Percentiles rank a stretch among this genome's conserved stretches.
These are phyloP conservation scores for Neopestalotiopsis clavispora DNA, from an alignment of 2,329 filamentous ascomycete genomes.

Conservation along the genomic window DNA sequence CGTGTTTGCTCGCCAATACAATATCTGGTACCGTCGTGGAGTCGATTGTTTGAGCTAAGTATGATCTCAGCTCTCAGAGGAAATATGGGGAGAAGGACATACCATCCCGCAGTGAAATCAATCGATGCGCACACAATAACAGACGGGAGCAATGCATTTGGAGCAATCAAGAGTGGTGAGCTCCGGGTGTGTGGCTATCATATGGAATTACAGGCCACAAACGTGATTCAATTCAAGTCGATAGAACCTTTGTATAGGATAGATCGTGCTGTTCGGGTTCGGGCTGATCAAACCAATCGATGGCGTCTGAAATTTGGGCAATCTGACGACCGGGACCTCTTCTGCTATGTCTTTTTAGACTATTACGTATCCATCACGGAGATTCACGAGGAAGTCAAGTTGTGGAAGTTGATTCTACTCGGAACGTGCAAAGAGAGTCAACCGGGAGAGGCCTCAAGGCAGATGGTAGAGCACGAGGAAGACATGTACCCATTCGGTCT, in stretches of 20 bases:
- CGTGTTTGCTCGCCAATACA: neutral
- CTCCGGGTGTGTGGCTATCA: neutral
- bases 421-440: neutral
- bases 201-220: neutral
- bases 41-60: neutral
- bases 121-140: too few relatives aligned
- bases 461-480: neutral
- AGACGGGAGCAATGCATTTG: neutral
- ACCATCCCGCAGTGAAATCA: too few relatives aligned
- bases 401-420: conserved; percentile 10
- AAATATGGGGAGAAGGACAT: neutral
- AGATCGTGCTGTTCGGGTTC: too few relatives aligned
- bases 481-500: conserved; percentile 7
- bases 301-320: too few relatives aligned
- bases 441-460: neutral
- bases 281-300: too few relatives aligned
- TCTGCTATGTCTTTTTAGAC: too few relatives aligned
- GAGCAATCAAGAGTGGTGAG: neutral
- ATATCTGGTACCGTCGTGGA: conserved; percentile 8
- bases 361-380: too few relatives aligned
- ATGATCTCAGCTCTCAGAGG: neutral
- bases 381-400: too few relatives aligned
- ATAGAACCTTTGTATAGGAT: too few relatives aligned
- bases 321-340: too few relatives aligned
- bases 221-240: neutral